Conservation (phyloP, 1,284 basidiomycete species). For the Pterula multifida region DNA sequence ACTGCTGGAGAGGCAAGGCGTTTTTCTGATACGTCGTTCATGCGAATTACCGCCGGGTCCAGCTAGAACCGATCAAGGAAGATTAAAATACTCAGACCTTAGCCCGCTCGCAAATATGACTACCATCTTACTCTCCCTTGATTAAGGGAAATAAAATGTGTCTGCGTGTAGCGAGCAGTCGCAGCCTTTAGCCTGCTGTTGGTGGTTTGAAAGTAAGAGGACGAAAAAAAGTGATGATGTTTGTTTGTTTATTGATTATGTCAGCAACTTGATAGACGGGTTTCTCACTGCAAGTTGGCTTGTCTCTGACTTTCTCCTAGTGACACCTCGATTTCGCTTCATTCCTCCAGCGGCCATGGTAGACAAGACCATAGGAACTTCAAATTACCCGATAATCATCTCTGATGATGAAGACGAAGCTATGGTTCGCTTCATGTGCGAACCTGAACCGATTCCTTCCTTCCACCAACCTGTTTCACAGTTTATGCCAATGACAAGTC, state of each 20-base stretch:
- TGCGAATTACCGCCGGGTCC: slow-evolving; percentile 27
- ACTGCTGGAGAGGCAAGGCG: slow-evolving; percentile 14
- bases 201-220: not conserved
- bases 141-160: slow-evolving; percentile 5
- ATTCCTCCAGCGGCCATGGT: not conserved
- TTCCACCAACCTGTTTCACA: no score
- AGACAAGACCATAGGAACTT: not conserved
- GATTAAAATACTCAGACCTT: slow-evolving; percentile 40
- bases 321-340: not conserved
- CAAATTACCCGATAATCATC: slow-evolving; percentile 26
- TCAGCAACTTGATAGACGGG: no score
- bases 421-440: slow-evolving; percentile 5
- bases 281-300: not conserved
- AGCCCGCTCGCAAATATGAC: slow-evolving; percentile 32
- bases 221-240: not conserved
- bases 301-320: not conserved
- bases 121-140: slow-evolving; percentile 6
- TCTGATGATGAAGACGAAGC: slow-evolving; percentile 30
- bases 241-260: no score
- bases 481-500: no score
- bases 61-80: slow-evolving; percentile 29
- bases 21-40: slow-evolving; percentile 33
- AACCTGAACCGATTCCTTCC: slow-evolving; percentile 8
- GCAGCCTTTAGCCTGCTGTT: slow-evolving; percentile 31
- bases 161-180: slow-evolving; percentile 30